Base-by-base conservation (phyloP, 2,329 filamentous ascomycete genomes). In the Podosphaera fusca region DNA sequence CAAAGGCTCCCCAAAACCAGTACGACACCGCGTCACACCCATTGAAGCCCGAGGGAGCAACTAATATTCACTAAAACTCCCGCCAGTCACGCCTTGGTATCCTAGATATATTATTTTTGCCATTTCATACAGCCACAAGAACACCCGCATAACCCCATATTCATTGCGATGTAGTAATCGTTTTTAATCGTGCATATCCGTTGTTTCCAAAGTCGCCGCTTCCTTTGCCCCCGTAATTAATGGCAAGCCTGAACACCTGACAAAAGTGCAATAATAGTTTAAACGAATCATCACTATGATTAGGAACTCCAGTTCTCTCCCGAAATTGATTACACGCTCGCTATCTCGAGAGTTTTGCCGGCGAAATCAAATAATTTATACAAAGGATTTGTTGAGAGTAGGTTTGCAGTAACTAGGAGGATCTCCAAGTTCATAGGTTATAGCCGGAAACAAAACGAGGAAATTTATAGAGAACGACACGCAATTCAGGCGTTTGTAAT, bases 351-450 rank as follows among this genome's bases (percentile, higher is more conserved):
- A 63, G 66, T 59, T 59, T 60, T 59, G 61, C 58, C 57, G 59
- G 59, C 49, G 46, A 60, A 55, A 60, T 55, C 52, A 59, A 56
- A 60, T 58, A 60, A 63, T 66, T 66, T 67, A 60, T 67, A 67
- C 65, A 68, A 63, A 64, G 62, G 58, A 65, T 67, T 66, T 65
- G 60, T 66, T 66, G 65, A 67, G 63, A 59, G 58, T 38, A 54
- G 58, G 58, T 61, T 58, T 62, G 62, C 60, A 61, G 63, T 63
- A 61, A 64, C 59, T 57, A 58, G 58, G 59, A 56, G 60, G 64
- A 57, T 58, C 64, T 65, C 64, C 63, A 66, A 64, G 64, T 63
- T 61, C 57, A 63, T 63, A 50, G 31, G 21, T 21, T 30, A 5
- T 12, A 2, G 10, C n/a, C 3, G 3, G n/a, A 42, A 14, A 12